Base-by-base conservation (phyloP, 805 yeast genomes). In the Saccharomyces mikatae region DNA sequence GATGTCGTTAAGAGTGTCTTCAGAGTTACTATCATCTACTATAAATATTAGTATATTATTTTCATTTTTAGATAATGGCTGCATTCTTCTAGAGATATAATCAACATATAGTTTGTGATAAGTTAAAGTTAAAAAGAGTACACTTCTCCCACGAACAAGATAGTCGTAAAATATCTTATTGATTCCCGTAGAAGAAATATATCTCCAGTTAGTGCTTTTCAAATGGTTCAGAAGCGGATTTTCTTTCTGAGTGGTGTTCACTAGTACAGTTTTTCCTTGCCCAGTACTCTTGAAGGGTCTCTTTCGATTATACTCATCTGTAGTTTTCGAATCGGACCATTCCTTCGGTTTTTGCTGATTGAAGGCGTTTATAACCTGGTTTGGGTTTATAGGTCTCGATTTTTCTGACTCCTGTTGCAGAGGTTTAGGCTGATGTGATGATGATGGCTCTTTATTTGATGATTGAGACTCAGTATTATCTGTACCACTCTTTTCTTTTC, bases 41-140 rank as follows among this genome's bases (percentile, higher is more conserved):
- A 84, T 82, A 31, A 80, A 79, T 48, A 86, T 66, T 27, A 86
- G 60, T 1, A 86, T 74, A n/a, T 85, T 76, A 48, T 79, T 69
- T 8, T 76, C 73, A 32, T 73, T 70, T 61, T 73, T 77, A 6
- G 62, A 47, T 52, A 71, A 58, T 31, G 73, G 69, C 56, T 69
- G 74, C 67, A 84, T 75, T 56, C 86, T 74, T 57, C 80, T 80
- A 69, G 80, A 78, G 2, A 87, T 76, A 61, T 87, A 87, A 60
- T 86, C 92, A 0, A 91, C 89, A 59, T 84, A 86, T 44, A 87
- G 71, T 66, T 86, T 86, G 64, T 86, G 89, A 65, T 87, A 87
- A 51, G 84, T 83, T 49, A 87, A 67, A 0, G 89, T 81, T 2
- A 87, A 72, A 59, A 86, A 86, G 0, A 87, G 61, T 1, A 85